Evolutionary conservation across 1,284 basidiomycete genomes (phyloP), one percentile per base, ranked within the genome.

Genomic region (Puccinia horiana): DNA sequence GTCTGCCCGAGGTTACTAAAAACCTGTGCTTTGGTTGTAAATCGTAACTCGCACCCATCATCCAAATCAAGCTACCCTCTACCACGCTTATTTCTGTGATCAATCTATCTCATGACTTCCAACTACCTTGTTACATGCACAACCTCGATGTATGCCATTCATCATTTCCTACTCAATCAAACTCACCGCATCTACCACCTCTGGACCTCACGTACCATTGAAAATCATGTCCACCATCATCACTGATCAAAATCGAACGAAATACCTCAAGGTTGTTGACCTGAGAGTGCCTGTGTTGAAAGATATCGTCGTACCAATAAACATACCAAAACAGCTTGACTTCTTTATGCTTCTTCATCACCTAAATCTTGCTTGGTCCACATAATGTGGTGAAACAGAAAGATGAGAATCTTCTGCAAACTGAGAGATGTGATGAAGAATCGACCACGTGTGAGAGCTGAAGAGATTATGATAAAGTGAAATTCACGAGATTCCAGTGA

Each of bases 1-100:
- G 80, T 81, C 80, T 8, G 23, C 56, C 40, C 23, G 80, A 49
- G 80, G 80, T 42, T 81, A 81, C 58, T 81, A 81, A 52, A 29
- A 44, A 58, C 29, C 16, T 29, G 4, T 12, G 32, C 58, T 29
- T n/a, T 32, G n/a, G n/a, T 54, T 23, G 11, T 14, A 16, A 18
- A 2, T n/a, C n/a, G n/a, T 5, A 52, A 26, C 56, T 14, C n/a
- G 18, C 56, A 29, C 6, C n/a, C 9, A 29, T 58, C 29, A 26
- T 58, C 56, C 56, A 4, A 58, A 29, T 29, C 56, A 58, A 26
- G 56, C 29, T 5, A n/a, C 26, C 29, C 56, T 58, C 4, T 32
- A 9, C 56, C 18, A 32, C 56, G 9, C 56, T 58, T n/a, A 47
- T 26, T 58, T 9, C 4, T 58, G 56, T 29, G 16, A 29, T 11